Evolutionary conservation across 768 basidiomycete species (phyloP), one percentile per base, ranked within the genome.

Genomic region (Tulasnella sp.): DNA sequence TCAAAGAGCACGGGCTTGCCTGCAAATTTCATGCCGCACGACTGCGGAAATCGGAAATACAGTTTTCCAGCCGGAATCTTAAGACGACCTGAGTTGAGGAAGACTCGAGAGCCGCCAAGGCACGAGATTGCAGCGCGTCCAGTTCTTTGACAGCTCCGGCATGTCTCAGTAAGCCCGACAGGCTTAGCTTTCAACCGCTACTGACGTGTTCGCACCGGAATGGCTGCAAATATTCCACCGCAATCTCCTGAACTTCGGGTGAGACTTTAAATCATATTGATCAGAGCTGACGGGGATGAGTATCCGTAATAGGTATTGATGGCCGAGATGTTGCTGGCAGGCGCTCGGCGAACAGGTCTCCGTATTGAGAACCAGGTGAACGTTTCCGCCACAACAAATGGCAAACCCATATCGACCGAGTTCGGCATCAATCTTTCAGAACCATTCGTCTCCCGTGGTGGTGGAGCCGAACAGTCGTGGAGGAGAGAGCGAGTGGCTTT

Each of bases 141-240:
- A 15, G n/a, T 10, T 29, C 0, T 26, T 67, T 67, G 61, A 67
- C 61, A 67, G 61, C 29, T 29, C 61, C 13, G 32, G 61, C 84
- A 32, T 29, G 55, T 6, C 26, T 26, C 11, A 16, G 61, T 67
- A 29, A 32, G 61, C 32, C 61, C 32, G 61, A 29, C 61, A 67
- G n/a, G 61, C 20, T 67, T 6, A 32, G 29, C 61, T 5, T 67
- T 11, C 2, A 5, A 3, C 32, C 29, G 29, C 26, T 29, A n/a
- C 61, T 29, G 61, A 29, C 26, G 61, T 26, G 23, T 6, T 11
- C 61, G 29, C 15, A 13, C 61, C n/a, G 61, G n/a, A 29, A 26
- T 3, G 2, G 61, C 61, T 32, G 61, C 61, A 67, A 2, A 67
- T 29, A 20, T 67, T 26, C 61, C 61, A 67, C 61, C 20, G 15